These are phyloP conservation scores for Candida ipomoeae DNA, from an alignment of 805 yeast species.

Conservation along the genomic window DNA sequence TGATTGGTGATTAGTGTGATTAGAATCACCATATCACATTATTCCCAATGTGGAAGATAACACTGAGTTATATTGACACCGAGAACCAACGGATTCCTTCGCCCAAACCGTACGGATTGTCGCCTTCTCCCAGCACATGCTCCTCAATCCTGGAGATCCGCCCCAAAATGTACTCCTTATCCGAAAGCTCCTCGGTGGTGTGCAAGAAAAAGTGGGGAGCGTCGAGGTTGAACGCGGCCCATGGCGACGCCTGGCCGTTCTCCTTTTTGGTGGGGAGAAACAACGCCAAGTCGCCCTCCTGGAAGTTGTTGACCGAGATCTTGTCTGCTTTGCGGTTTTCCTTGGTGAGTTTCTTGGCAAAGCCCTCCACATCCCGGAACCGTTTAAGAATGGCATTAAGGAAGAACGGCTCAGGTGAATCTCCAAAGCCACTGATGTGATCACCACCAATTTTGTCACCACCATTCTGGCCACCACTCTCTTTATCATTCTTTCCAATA, in stretches of 20 bases:
- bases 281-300: constrained; percentile 70
- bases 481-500: no score
- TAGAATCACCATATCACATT: no score
- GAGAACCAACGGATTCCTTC: constrained; percentile 62
- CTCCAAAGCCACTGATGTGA: no score
- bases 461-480: no score
- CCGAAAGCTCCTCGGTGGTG: constrained; percentile 18
- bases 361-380: constrained; percentile 82
- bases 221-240: constrained; percentile 95
- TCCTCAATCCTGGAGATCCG: constrained; percentile 57
- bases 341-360: constrained; percentile 80
- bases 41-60: no score
- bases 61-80: constrained; percentile 5
- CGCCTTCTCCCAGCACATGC: constrained; percentile 36
- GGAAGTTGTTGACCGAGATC: constrained; percentile 65
- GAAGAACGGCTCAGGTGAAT: constrained; percentile 25
- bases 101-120: constrained; percentile 65
- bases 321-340: constrained; percentile 51
- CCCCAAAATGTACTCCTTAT: constrained; percentile 81
- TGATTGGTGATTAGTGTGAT: no score
- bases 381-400: constrained; percentile 56
- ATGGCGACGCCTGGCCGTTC: constrained; percentile 41
- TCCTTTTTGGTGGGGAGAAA: constrained; percentile 75
- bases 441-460: no score
- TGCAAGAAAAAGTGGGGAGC: constrained; percentile 79